Base-by-base conservation (phyloP, 2,329 filamentous ascomycete species). In the Byssoonygena ceratinophila region DNA sequence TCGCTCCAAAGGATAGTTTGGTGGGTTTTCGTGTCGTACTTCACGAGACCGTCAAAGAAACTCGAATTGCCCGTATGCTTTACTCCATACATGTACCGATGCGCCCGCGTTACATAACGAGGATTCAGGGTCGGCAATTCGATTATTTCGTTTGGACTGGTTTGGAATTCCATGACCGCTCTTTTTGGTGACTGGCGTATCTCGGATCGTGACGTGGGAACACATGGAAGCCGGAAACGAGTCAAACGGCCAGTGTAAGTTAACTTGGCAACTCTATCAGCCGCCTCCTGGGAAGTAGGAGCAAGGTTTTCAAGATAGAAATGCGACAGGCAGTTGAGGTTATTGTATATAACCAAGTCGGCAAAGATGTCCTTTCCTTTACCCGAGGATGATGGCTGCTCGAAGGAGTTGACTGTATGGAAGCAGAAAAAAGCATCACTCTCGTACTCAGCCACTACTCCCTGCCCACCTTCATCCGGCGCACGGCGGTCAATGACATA, bases 381-480 rank as follows among this genome's bases (percentile, higher is more conserved):
- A 27, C 69, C 57, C 1, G 62, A 48, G 23, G 64, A 50, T 0
- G 66, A 71, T 0, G 66, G 59, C 57, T 86, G 77, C 60, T 91
- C 85, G 64, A 82, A 92, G 0, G 85, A 79, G 59, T 94, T 94
- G 63, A 87, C 73, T 0, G 79, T 80, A 67, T 94, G 87, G 66
- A 94, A 94, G 66, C 81, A 83, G 71, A 90, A 94, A 44, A 82
- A 82, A 0, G 84, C 77, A 0, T 79, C 75, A 14, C 79, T 83
- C 16, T 82, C 76, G 60, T 85, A 90, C 1, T 75, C 78, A 6
- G 80, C 83, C 0, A 92, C 75, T 0, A 92, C 69, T 0, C 87
- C 86, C 45, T 74, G 74, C 3, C 74, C 76, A 73, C 67, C 2
- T 64, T 73, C 63, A 36, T 61, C 60, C 3, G 54, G 25, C 8